Conservation (phyloP, 2,329 filamentous ascomycete species). For the Penicillium capsulatum region DNA sequence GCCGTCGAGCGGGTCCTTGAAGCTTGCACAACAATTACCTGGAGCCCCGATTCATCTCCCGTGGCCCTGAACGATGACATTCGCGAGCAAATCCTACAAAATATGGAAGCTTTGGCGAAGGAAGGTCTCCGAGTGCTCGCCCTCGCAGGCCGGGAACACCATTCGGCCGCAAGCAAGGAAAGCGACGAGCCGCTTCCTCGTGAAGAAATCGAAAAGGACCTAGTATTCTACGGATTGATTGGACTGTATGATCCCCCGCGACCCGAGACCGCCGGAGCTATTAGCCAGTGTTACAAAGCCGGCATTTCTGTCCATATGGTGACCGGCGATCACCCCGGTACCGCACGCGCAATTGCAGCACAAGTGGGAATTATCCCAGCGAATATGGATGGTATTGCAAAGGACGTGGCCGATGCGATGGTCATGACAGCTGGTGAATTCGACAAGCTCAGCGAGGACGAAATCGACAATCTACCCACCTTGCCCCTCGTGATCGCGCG, state of each 20-base stretch:
- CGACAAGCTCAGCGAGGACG: constrained; percentile 67
- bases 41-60: constrained; percentile 35
- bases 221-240: constrained; percentile 74
- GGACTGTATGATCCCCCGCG: constrained; percentile 85
- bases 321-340: constrained; percentile 76
- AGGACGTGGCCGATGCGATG: constrained; percentile 61
- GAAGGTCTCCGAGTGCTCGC: constrained; percentile 67
- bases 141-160: constrained; percentile 49
- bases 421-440: constrained; percentile 75
- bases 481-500: constrained; percentile 57
- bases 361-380: constrained; percentile 73
- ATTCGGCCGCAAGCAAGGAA: constrained; percentile 4
- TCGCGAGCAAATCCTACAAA: constrained; percentile 56
- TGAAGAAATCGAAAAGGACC: constrained; percentile 59
- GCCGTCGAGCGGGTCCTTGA: constrained; percentile 67
- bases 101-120: constrained; percentile 64
- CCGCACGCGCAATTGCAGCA: constrained; percentile 70
- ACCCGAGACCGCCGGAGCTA: constrained; percentile 69
- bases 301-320: constrained; percentile 81
- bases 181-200: constrained; percentile 42
- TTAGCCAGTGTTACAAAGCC: constrained; percentile 65
- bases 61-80: constrained; percentile 52
- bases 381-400: constrained; percentile 57
- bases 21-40: constrained; percentile 54
- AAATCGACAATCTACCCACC: constrained; percentile 61